Percentiles rank a stretch among this genome's conserved stretches.
Conservation (phyloP, 192 early-diverging fungal genomes). For the Pilaira anomala region DNA sequence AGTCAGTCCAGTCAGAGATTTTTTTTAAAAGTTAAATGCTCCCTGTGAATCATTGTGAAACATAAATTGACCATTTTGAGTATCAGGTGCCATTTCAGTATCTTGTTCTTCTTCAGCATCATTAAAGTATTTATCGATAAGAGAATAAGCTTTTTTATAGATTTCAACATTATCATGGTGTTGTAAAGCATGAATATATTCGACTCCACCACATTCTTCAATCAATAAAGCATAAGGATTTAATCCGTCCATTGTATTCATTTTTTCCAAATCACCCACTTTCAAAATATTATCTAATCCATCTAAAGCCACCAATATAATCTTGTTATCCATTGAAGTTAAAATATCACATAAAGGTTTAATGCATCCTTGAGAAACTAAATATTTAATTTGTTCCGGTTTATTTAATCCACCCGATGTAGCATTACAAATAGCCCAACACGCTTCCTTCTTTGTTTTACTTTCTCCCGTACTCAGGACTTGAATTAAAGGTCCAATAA, state of each 20-base stretch:
- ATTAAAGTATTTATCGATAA: constrained; percentile 48
- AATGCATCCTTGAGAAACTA: constrained; percentile 46
- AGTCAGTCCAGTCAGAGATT: neutral
- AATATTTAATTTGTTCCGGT: constrained; percentile 40
- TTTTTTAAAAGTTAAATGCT: constrained; percentile 6
- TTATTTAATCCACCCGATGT: constrained; percentile 38
- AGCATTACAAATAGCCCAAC: constrained; percentile 49
- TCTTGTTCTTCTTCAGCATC: constrained; percentile 40
- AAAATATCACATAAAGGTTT: constrained; percentile 52
- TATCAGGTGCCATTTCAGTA: constrained; percentile 5
- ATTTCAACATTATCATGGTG: constrained; percentile 43
- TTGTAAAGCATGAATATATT: constrained; percentile 44
- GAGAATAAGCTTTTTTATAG: constrained; percentile 42
- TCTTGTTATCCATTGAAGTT: constrained; percentile 38
- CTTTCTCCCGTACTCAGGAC: constrained; percentile 35
- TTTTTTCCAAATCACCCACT: constrained; percentile 41
- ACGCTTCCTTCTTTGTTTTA: constrained; percentile 50
- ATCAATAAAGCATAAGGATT: constrained; percentile 43
- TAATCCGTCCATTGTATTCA: constrained; percentile 15
- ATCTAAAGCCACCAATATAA: constrained; percentile 42
- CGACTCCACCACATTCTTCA: constrained; percentile 49
- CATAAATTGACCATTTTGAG: neutral
- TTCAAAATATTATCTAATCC: constrained; percentile 46
- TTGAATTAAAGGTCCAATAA: constrained; percentile 40
- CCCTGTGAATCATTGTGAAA: neutral